A percentile compares a stretch with the other conserved stretches of the same genome.
phyloP scores from a whole-genome alignment of 176 grass and related monocot genomes.

The Lolium perenne region DNA sequence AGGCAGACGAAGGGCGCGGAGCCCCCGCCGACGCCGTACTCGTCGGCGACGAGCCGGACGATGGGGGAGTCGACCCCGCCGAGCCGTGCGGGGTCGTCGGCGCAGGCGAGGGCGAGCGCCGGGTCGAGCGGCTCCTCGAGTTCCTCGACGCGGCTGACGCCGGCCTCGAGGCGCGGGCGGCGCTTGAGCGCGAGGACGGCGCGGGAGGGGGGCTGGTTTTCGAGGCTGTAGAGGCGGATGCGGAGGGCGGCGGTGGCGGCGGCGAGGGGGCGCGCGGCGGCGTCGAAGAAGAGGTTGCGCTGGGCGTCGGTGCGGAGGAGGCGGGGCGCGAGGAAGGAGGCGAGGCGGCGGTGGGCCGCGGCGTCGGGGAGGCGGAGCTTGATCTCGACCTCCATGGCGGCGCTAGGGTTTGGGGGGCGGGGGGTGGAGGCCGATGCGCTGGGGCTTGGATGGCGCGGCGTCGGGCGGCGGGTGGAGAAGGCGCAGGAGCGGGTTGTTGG shows the following conservation, averaged over 20 bases:
- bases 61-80: conserved; percentile 59
- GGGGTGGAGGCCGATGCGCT: conserved; percentile 71
- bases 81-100: conserved; percentile 61
- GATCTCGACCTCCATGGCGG: conserved; percentile 84
- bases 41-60: conserved; percentile 62
- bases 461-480: conserved; percentile 64
- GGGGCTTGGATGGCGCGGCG: conserved; percentile 61
- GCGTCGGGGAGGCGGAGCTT: conserved; percentile 81
- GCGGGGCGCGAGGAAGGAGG: conserved; percentile 59
- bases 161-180: conserved; percentile 61
- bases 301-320: conserved; percentile 72
- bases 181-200: conserved; percentile 85
- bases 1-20: conserved; percentile 61
- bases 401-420: background rate
- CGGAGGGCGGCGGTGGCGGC: conserved; percentile 69
- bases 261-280: conserved; percentile 58
- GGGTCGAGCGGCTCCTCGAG: conserved; percentile 78
- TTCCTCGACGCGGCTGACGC: conserved; percentile 88
- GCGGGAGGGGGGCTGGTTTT: conserved; percentile 45
- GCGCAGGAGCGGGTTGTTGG: conserved; percentile 62
- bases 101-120: conserved; percentile 70
- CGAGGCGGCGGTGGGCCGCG: conserved; percentile 73
- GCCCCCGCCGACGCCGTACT: conserved; percentile 58
- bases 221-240: conserved; percentile 66
- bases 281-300: conserved; percentile 90